These are phyloP conservation scores for Sphagnum tenellum DNA, from an alignment of 225 moss, liverwort and hornwort species.

Conservation along the genomic window DNA sequence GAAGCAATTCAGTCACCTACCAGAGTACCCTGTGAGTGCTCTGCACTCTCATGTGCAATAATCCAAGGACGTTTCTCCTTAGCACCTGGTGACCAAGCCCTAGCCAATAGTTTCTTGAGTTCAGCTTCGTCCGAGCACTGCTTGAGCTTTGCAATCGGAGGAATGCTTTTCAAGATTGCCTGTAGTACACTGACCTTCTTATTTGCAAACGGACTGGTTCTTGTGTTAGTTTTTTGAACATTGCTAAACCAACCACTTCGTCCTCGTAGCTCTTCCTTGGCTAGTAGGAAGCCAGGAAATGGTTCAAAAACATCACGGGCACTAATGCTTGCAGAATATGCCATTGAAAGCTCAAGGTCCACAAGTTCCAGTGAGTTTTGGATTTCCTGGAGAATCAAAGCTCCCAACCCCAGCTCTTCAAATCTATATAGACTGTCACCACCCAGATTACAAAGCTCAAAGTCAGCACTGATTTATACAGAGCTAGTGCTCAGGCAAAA, in stretches of 20 bases:
- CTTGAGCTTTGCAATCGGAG: conserved; percentile 14
- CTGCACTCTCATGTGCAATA: too few species aligned
- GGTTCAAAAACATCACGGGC: conserved; percentile 69
- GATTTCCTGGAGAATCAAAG: conserved; percentile 56
- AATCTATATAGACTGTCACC: conserved; percentile 41
- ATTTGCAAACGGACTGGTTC: conserved; percentile 1
- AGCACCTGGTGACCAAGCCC: conserved; percentile 5
- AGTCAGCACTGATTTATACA: too few species aligned
- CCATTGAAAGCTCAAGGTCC: conserved; percentile 58
- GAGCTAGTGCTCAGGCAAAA: too few species aligned
- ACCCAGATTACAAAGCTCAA: background rate
- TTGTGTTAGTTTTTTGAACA: conserved; percentile 7
- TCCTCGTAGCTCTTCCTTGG: conserved; percentile 24
- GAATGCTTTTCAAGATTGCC: conserved; percentile 15
- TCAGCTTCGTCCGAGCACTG: conserved; percentile 16
- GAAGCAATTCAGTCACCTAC: too few species aligned
- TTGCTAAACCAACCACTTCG: conserved; percentile 58
- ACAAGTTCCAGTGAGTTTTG: conserved; percentile 43
- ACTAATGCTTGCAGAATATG: conserved; percentile 25
- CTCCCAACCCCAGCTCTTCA: conserved; percentile 68
- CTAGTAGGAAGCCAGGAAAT: conserved; percentile 51
- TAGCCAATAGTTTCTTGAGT: conserved; percentile 17
- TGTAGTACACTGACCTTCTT: conserved; percentile 9
- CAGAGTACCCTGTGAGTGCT: too few species aligned
- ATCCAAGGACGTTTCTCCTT: too few species aligned